These are phyloP conservation scores for Tricholoma terreum DNA, from an alignment of 768 basidiomycete species.

Conservation along the genomic window DNA sequence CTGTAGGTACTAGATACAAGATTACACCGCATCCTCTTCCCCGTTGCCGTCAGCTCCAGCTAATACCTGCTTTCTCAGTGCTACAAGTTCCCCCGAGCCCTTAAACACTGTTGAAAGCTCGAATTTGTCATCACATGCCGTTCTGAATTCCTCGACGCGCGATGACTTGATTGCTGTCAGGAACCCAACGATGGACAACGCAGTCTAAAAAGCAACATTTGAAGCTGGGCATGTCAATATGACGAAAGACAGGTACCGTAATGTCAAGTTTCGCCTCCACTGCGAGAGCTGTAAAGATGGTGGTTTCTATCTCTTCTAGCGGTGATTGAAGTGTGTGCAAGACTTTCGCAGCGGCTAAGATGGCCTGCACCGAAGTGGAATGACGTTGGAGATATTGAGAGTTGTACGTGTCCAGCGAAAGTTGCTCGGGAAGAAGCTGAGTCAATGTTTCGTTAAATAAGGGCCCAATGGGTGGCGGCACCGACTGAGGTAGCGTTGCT, in stretches of 20 bases:
- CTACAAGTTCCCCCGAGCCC: conserved; percentile 45
- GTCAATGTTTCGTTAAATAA: conserved; percentile 47
- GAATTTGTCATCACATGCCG: conserved; percentile 51
- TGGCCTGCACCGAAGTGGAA: conserved; percentile 44
- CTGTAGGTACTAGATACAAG: not conserved
- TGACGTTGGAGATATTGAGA: conserved; percentile 72
- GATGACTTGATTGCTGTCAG: conserved; percentile 48
- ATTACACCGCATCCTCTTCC: conserved; percentile 10
- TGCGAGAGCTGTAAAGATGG: conserved; percentile 48
- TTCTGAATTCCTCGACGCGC: conserved; percentile 60
- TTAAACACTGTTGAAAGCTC: conserved; percentile 67
- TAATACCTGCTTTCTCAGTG: conserved; percentile 29
- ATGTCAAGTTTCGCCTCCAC: conserved; percentile 43
- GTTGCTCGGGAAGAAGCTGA: conserved; percentile 52
- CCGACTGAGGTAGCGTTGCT: conserved; percentile 39
- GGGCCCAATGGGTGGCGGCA: conserved; percentile 45
- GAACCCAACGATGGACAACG: conserved; percentile 45
- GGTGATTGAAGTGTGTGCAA: conserved; percentile 44
- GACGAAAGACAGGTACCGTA: conserved; percentile 34
- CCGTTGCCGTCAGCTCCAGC: conserved; percentile 5
- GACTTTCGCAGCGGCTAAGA: conserved; percentile 65
- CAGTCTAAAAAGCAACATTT: conserved; percentile 41
- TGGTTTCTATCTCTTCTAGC: conserved; percentile 56
- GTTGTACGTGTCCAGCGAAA: conserved; percentile 66
- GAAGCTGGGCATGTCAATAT: not conserved